phyloP scores from a whole-genome alignment of 345 rosid genomes.

The Stellera chamaejasme region DNA sequence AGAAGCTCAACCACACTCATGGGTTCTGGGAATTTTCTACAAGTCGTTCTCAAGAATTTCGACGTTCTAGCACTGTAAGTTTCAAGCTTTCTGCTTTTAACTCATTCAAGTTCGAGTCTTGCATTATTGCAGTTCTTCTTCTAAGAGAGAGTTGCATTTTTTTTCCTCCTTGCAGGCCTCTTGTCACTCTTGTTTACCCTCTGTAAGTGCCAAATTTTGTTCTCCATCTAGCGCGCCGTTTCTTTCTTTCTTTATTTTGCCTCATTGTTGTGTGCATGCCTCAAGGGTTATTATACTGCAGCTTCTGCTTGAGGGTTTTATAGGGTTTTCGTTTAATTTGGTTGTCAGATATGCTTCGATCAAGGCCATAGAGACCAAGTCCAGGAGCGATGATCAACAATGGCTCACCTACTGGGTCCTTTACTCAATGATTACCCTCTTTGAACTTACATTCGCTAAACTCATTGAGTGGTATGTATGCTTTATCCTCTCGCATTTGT shows the following conservation, averaged over 20 bases:
- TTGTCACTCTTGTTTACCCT: constrained; percentile 68
- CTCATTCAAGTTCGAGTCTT: neutral
- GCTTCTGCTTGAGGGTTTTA: neutral
- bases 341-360: constrained; percentile 57
- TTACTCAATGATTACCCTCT: constrained; percentile 65
- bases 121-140: neutral
- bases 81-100: neutral
- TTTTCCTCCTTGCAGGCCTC: constrained; percentile 41
- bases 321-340: neutral
- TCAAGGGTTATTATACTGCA: neutral
- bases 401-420: constrained; percentile 91
- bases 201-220: constrained; percentile 38
- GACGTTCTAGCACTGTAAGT: constrained; percentile 74
- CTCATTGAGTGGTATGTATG: constrained; percentile 40
- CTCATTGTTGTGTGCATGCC: too few species aligned
- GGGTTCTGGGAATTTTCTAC: constrained; percentile 57
- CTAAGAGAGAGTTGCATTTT: neutral
- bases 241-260: neutral
- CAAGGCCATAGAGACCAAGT: constrained; percentile 65
- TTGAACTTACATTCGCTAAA: constrained; percentile 67
- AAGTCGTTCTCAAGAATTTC: constrained; percentile 56
- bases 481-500: neutral
- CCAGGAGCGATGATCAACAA: constrained; percentile 53
- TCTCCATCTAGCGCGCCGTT: neutral
- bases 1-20: constrained; percentile 8